phyloP scores from a whole-genome alignment of 2,329 filamentous ascomycete species.

The Aspergillus sojae region DNA sequence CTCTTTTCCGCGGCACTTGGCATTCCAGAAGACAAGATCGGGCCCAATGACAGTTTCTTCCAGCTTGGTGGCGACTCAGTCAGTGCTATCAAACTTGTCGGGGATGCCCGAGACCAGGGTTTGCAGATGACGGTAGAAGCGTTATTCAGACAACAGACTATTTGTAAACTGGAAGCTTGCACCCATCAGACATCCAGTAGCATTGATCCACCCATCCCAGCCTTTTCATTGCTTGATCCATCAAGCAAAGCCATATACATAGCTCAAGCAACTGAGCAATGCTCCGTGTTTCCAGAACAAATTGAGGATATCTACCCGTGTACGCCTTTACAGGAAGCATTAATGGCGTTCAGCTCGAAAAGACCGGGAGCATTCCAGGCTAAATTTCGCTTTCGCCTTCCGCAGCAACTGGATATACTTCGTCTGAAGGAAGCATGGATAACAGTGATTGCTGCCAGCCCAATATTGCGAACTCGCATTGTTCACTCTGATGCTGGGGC shows the following conservation, averaged over 20 bases:
- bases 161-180: background rate
- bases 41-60: conserved; percentile 24
- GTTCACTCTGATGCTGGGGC: background rate
- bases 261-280: background rate
- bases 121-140: conserved; percentile 17
- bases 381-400: background rate
- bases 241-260: background rate
- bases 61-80: conserved; percentile 27
- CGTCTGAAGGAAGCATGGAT: background rate
- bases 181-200: background rate
- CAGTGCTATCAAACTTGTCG: conserved; percentile 23
- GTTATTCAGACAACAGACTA: background rate
- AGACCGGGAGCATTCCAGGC: conserved; percentile 35
- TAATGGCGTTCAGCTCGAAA: conserved; percentile 44
- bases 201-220: background rate
- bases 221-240: background rate
- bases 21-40: background rate
- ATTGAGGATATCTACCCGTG: conserved; percentile 27
- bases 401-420: background rate
- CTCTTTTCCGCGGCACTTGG: conserved; percentile 8
- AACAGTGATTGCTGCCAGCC: background rate
- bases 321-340: conserved; percentile 38
- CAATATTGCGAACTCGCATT: conserved; percentile 6
- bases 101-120: conserved; percentile 12
- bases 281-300: background rate